phyloP scores from a whole-genome alignment of 768 basidiomycete species.

The Hebeloma cylindrosporum region DNA sequence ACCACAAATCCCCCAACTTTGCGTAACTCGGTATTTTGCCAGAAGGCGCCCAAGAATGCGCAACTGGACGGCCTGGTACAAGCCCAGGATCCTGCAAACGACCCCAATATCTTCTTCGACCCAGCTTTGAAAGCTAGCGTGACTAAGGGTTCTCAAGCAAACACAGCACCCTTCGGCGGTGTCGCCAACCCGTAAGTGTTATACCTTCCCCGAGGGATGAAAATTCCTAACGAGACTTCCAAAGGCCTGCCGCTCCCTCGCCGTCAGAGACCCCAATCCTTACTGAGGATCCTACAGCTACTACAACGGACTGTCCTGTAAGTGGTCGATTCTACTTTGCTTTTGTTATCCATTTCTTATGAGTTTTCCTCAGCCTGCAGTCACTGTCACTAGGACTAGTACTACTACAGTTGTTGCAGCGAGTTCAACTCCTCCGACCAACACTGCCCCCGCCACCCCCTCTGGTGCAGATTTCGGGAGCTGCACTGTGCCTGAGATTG shows the following conservation, averaged over 20 bases:
- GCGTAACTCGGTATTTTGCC: slow-evolving; percentile 60
- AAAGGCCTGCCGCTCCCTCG: background rate
- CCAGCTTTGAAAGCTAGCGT: slow-evolving; percentile 42
- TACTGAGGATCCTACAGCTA: slow-evolving; percentile 9
- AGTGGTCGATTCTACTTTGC: slow-evolving; percentile 5
- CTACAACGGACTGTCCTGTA: slow-evolving; percentile 23
- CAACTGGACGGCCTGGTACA: slow-evolving; percentile 51
- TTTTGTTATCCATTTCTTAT: background rate
- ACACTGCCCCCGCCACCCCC: slow-evolving; percentile 17
- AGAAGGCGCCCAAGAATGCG: slow-evolving; percentile 48
- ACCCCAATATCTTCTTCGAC: slow-evolving; percentile 53
- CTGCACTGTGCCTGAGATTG: slow-evolving; percentile 57
- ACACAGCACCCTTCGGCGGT: slow-evolving; percentile 46
- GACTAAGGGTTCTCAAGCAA: slow-evolving; percentile 45
- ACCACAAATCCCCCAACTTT: slow-evolving; percentile 47
- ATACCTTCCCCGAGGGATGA: background rate
- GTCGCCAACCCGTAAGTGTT: slow-evolving; percentile 12
- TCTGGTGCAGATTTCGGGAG: slow-evolving; percentile 48
- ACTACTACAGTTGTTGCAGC: slow-evolving; percentile 25
- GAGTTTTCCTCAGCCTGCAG: slow-evolving; percentile 21
- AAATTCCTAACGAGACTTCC: background rate
- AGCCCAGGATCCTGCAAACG: slow-evolving; percentile 52
- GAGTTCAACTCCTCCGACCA: slow-evolving; percentile 20
- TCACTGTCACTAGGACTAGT: slow-evolving; percentile 38
- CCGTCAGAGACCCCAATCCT: slow-evolving; percentile 8